Evolutionary conservation across 805 yeast species (phyloP).

Genomic region (Saturnispora hagleri): DNA sequence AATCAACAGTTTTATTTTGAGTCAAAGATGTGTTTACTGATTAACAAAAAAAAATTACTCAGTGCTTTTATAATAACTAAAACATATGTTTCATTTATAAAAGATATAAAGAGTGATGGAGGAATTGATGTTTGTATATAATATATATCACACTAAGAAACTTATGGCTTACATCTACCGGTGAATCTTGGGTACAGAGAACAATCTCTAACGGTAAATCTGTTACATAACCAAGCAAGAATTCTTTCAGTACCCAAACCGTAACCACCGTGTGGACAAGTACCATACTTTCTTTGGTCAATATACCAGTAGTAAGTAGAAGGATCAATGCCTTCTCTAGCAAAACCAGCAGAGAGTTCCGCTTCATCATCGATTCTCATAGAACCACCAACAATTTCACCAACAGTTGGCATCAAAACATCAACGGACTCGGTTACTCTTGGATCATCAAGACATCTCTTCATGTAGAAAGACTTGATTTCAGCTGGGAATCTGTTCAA

Average conservation of each 20-base stretch:
- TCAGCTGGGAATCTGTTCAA: slow-evolving; percentile 93
- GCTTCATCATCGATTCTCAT: slow-evolving; percentile 86
- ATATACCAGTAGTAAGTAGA: slow-evolving; percentile 90
- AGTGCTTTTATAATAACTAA: not conserved
- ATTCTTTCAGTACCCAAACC: slow-evolving; percentile 98
- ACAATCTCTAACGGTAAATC: slow-evolving; percentile 98
- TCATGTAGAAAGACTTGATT: slow-evolving; percentile 97
- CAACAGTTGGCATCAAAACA: slow-evolving; percentile 97
- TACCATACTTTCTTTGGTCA: slow-evolving; percentile 94
- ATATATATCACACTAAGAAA: not conserved
- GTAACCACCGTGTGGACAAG: slow-evolving; percentile 98
- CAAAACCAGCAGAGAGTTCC: slow-evolving; percentile 82
- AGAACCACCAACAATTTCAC: slow-evolving; percentile 98
- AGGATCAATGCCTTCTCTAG: slow-evolving; percentile 82
- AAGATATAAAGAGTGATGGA: not conserved
- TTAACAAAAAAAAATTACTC: not conserved
- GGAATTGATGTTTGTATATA: not conserved
- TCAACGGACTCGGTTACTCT: slow-evolving; percentile 98
- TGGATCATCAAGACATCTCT: slow-evolving; percentile 78
- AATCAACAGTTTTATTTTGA: not conserved
- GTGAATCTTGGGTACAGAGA: slow-evolving; percentile 95
- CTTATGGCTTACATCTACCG: slow-evolving; percentile 92
- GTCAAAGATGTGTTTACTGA: not conserved
- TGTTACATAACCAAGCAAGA: slow-evolving; percentile 94
- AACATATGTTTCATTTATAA: not conserved